phyloP scores from a whole-genome alignment of 2,329 filamentous ascomycete species.

The Talaromyces sp. region DNA sequence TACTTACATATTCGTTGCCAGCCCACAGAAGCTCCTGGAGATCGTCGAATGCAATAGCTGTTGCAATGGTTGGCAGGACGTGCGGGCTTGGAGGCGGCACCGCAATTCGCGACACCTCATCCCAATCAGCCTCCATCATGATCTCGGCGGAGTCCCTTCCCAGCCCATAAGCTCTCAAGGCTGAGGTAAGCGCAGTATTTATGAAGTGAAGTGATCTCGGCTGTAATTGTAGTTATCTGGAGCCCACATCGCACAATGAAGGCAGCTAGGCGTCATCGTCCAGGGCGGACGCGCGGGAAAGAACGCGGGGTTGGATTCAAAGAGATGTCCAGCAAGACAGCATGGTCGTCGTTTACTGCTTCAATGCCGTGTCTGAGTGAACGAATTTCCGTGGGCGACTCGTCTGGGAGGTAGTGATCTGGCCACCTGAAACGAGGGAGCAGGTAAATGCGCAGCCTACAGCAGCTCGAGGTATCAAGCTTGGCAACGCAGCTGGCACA shows the following conservation, averaged over 20 bases:
- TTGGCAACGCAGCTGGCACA: conserved; percentile 10
- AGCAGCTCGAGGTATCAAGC: not conserved
- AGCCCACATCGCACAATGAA: conserved; percentile 9
- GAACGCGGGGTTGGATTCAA: conserved; percentile 13
- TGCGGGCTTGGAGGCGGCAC: conserved; percentile 73
- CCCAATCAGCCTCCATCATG: conserved; percentile 48
- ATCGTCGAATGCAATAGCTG: conserved; percentile 84
- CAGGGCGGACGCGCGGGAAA: conserved; percentile 12
- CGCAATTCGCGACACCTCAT: conserved; percentile 74
- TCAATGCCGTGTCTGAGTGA: not conserved
- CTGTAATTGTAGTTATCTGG: not conserved
- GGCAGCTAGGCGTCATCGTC: conserved; percentile 17
- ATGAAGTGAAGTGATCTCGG: not conserved
- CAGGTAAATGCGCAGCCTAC: not conserved
- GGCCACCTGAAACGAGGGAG: not conserved
- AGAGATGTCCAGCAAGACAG: conserved; percentile 4
- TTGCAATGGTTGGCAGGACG: conserved; percentile 66
- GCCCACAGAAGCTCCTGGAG: conserved; percentile 88
- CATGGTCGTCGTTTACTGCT: conserved; percentile 6
- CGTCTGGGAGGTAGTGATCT: not conserved
- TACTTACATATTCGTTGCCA: conserved; percentile 79
- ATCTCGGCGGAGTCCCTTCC: conserved; percentile 15
- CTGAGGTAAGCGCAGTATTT: not conserved
- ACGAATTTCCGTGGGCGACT: not conserved
- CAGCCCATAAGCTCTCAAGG: not conserved